Conservation (phyloP, 2,329 filamentous ascomycete genomes). For the Pestalotiopsis sp. region DNA sequence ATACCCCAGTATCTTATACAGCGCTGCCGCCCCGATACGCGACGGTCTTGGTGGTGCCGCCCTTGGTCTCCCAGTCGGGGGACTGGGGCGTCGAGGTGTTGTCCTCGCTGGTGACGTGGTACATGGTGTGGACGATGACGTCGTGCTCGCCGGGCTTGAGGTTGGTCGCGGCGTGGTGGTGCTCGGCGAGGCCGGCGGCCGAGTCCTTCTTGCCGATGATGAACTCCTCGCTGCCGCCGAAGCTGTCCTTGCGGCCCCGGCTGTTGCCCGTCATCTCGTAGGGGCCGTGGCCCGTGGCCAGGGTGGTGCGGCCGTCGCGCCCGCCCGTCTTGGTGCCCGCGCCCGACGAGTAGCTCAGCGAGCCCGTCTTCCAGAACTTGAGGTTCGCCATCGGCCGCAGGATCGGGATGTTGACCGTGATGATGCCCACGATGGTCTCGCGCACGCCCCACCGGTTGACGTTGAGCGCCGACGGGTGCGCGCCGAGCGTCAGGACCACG, state of each 20-base stretch:
- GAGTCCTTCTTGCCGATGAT: slow-evolving; percentile 9
- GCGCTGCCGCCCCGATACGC: slow-evolving; percentile 1
- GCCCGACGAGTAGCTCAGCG: not conserved
- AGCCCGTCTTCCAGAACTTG: slow-evolving; percentile 28
- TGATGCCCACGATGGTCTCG: slow-evolving; percentile 37
- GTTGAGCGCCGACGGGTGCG: slow-evolving; percentile 30
- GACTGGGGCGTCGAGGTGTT: no score
- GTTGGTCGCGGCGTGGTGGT: not conserved
- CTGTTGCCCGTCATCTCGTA: slow-evolving; percentile 15
- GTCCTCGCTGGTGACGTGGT: slow-evolving; percentile 8
- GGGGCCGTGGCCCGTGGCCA: not conserved
- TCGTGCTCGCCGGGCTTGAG: not conserved
- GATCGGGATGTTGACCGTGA: slow-evolving; percentile 37
- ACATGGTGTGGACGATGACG: slow-evolving; percentile 1
- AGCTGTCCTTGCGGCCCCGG: slow-evolving; percentile 4
- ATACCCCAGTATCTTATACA: not conserved
- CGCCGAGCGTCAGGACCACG: slow-evolving; percentile 31
- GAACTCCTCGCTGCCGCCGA: slow-evolving; percentile 12
- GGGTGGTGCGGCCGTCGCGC: not conserved
- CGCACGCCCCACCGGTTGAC: slow-evolving; percentile 40
- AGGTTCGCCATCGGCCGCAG: slow-evolving; percentile 30
- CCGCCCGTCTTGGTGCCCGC: slow-evolving; percentile 7
- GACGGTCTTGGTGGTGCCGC: not conserved
- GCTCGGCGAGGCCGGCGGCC: not conserved
- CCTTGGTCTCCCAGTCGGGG: not conserved